Evolutionary conservation across 2,329 filamentous ascomycete species (phyloP).

Genomic region (Drechslerella coelobrocha): DNA sequence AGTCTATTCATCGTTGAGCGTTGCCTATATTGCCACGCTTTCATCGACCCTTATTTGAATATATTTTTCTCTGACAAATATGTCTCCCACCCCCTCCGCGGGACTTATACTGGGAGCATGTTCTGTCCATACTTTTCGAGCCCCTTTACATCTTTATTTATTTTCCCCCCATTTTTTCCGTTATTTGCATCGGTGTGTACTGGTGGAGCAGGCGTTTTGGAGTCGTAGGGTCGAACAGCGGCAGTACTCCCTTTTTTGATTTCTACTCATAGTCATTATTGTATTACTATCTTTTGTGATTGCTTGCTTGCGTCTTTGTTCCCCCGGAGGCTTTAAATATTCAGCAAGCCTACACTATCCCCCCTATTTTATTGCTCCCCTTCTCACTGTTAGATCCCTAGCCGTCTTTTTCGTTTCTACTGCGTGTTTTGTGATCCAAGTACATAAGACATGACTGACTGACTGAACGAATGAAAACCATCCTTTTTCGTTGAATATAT

Average conservation of each 20-base stretch:
- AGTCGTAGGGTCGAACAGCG: too few species aligned
- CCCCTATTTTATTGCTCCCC: neutral
- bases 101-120: neutral
- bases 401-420: constrained; percentile 1
- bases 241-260: too few species aligned
- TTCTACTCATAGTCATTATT: too few species aligned
- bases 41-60: neutral
- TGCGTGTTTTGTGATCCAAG: constrained; percentile 47
- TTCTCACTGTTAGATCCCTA: neutral
- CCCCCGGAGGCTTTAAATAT: too few species aligned
- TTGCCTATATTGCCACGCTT: neutral
- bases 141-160: neutral
- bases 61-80: neutral
- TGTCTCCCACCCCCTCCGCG: too few species aligned
- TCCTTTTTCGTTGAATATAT: neutral
- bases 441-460: constrained; percentile 50
- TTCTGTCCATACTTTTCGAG: constrained; percentile 2
- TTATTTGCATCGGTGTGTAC: too few species aligned
- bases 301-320: neutral
- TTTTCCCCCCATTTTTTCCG: neutral
- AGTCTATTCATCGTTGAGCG: neutral
- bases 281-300: neutral
- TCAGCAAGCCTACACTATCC: too few species aligned
- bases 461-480: constrained; percentile 44
- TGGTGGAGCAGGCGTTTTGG: too few species aligned